phyloP scores from a whole-genome alignment of 495 filamentous ascomycete species.

The Penicillium coprophilum region DNA sequence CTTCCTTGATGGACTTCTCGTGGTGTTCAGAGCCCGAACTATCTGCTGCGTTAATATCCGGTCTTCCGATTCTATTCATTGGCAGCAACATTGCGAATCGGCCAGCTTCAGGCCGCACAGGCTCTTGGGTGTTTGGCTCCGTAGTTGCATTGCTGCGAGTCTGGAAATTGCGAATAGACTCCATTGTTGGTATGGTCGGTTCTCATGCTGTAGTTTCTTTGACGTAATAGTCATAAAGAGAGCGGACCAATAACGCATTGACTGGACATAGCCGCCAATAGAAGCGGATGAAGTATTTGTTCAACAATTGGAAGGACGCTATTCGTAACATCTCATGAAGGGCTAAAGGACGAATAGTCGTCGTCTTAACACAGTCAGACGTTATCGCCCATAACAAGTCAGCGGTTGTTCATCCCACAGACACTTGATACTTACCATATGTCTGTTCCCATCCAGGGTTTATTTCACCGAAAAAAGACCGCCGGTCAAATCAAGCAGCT shows the following conservation, averaged over 20 bases:
- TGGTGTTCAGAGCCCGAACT: neutral
- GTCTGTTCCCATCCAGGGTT: too few relatives aligned
- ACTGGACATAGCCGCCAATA: neutral
- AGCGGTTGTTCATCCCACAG: too few relatives aligned
- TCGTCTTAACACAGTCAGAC: too few relatives aligned
- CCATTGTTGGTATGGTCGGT: neutral
- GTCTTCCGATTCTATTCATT: neutral
- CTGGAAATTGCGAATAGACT: neutral
- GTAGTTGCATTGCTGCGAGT: neutral
- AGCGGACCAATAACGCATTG: neutral
- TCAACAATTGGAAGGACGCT: neutral
- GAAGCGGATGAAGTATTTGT: neutral
- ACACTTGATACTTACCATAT: too few relatives aligned
- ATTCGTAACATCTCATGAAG: neutral
- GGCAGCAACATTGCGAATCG: neutral
- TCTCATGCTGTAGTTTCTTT: neutral
- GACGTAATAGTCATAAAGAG: neutral
- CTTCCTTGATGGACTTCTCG: conserved; percentile 1
- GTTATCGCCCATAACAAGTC: too few relatives aligned
- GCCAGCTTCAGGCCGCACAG: neutral
- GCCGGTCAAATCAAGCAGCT: too few relatives aligned
- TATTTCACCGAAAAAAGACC: too few relatives aligned
- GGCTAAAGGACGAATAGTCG: neutral
- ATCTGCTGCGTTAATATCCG: neutral
- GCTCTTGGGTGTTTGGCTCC: conserved; percentile 1